Evolutionary conservation across 192 early-diverging fungal genomes (phyloP), one percentile per base, ranked within the genome.

Genomic region (Rhizophagus clarus): DNA sequence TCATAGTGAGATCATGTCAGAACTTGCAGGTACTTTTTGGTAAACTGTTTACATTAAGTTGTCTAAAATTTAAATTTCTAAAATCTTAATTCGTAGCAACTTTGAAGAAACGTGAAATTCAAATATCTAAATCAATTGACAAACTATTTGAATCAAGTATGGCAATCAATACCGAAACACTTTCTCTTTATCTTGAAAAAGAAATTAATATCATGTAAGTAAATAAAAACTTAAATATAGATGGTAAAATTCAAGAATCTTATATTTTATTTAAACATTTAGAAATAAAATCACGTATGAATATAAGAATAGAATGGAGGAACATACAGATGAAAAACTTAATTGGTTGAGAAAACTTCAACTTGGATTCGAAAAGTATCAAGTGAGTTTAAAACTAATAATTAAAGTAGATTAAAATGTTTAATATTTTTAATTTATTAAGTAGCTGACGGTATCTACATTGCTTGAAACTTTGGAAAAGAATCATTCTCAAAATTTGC

Each of bases 301-400:
- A n/a, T 76, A 76, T 62, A 76, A 76, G 32, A n/a, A 29, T 37
- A 49, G 32, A 32, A 76, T 76, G 61, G 74, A 76, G 40, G 74
- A 76, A 76, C n/a, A 61, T 34, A 31, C 49, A 3, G 74, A 76
- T 24, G 56, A 76, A 42, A 76, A 11, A 42, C 22, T 34, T 29
- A 62, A 62, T 62, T 62, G 60, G 12, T 76, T 76, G 37, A 76
- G 60, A 34, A 76, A 76, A 63, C 72, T 80, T 17, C 42, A 17
- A 28, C 34, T 73, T n/a, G 79, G 79, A 42, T 80, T 80, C 26
- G 79, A 80, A 24, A 74, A 80, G n/a, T 80, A 80, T 73, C 79
- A 74, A 42, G 79, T 80, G 26, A 4, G 12, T 31, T 24, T 56
- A 10, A 80, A 26, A 11, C n/a, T 72, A 22, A 61, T 22, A 62